phyloP scores from a whole-genome alignment of 371 early-diverging fungal genomes.

The Rhizopus stolonifer region DNA sequence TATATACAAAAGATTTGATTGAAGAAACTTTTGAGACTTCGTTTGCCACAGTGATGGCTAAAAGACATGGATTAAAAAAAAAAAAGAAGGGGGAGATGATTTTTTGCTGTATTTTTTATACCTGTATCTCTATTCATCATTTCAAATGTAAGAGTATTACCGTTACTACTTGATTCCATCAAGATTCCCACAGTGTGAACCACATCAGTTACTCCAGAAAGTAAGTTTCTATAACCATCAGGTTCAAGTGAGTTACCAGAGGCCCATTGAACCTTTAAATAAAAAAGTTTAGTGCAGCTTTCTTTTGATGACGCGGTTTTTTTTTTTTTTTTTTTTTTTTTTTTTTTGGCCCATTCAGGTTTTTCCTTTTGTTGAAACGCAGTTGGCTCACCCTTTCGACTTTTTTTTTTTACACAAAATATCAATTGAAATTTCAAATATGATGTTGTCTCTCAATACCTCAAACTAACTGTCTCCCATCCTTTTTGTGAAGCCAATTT shows the following conservation, averaged over 20 bases:
- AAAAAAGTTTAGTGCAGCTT: too few species aligned
- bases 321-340: constrained; percentile 11
- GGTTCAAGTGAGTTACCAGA: constrained; percentile 67
- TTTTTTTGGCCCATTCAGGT: constrained; percentile 48
- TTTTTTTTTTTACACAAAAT: constrained; percentile 11
- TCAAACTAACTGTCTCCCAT: constrained; percentile 74
- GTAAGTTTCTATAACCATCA: constrained; percentile 49
- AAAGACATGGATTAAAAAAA: too few species aligned
- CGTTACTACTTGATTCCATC: constrained; percentile 70
- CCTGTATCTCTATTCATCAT: constrained; percentile 75
- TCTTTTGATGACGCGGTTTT: too few species aligned
- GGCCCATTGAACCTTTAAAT: constrained; percentile 1
- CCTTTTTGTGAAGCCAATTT: constrained; percentile 59
- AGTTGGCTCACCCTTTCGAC: constrained; percentile 55
- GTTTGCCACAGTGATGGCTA: constrained; percentile 57
- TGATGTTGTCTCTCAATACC: too few species aligned
- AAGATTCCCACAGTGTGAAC: constrained; percentile 76
- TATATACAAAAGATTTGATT: constrained; percentile 63
- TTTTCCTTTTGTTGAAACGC: constrained; percentile 26
- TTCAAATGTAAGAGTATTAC: constrained; percentile 59
- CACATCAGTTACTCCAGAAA: constrained; percentile 61
- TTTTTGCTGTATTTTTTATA: constrained; percentile 26
- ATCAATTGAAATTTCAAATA: not conserved
- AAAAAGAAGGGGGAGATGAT: too few species aligned
- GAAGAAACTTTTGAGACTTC: constrained; percentile 46